Evolutionary conservation across 192 early-diverging fungal genomes (phyloP), one percentile per base, ranked within the genome.

Genomic region (Coemansia sp.): DNA sequence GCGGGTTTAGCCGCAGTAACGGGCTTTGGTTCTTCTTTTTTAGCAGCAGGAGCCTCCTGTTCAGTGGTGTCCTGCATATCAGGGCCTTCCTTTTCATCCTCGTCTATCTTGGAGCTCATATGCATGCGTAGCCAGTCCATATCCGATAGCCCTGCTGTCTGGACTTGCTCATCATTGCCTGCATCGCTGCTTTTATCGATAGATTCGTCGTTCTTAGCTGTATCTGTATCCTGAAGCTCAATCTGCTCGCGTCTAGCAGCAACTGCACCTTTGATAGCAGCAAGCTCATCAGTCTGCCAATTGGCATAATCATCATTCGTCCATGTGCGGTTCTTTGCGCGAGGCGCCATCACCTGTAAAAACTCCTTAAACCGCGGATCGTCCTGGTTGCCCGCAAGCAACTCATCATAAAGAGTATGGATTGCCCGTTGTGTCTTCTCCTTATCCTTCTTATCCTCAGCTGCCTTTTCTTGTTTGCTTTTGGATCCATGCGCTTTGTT

Each of bases 361-460:
- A 87, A 91, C 66, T 98, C 96, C 48, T 86, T 82, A 48, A 98
- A 83, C 55, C 91, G 87, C 12, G 88, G 84, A 65, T 98, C 89
- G 5, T 87, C 79, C 59, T 83, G 79, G 37, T 86, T 84, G 28
- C 50, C 83, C 50, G 57, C 79, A 28, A 70, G 38, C 35, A 64
- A 47, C 57, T 73, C 72, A 50, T 79, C 65, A 13, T 70, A 66
- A 16, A 79, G 50, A 3, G 61, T 53, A 14, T 61, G 62, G 41
- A 71, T 78, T 10, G 65, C 55, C 52, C 57, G 35, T 59, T 68
- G 61, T 53, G 67, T 72, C 54, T 65, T 84, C 56, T 78, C 57
- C 51, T 62, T 59, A 12, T 61, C 26, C 53, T 65, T 10, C 16
- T 60, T 52, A n/a, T 49, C 47, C 30, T 50, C 38, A 48, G 62